Base-by-base conservation (phyloP, 345 rosid genomes). In the Stellera chamaejasme region DNA sequence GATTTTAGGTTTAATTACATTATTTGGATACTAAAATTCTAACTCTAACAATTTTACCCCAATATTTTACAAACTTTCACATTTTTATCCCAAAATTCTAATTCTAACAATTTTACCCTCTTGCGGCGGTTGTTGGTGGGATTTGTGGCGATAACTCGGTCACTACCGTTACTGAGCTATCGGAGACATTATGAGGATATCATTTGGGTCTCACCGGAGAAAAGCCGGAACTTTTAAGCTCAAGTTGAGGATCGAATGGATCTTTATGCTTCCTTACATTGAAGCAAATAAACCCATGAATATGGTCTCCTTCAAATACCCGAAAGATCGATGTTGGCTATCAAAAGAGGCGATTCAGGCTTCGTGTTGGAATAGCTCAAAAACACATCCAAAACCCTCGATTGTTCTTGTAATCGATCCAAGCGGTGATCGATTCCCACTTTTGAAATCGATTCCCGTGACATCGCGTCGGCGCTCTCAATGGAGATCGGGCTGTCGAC, bases 331-430 rank as follows among this genome's bases (percentile, higher is more conserved):
- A 85, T 46, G 23, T 75, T 60, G 5, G 82, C 87, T 2, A 73
- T 56, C 15, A 90, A 64, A 3, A 87, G 47, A 6, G 99, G 87
- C 36, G 60, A 70, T 50, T 54, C 52, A 3, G 99, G 96, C 75
- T 77, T 94, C n/a, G 48, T 26, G 70, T 27, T 67, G 1, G 85
- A 53, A 65, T 82, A 76, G 52, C 85, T 85, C 82, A 83, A 61
- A 77, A 80, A 94, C 12, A 94, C 88, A 26, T 70, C 63, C 51
- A 94, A 72, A 7, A 66, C 65, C 70, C 58, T 74, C 59, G 56
- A 55, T 87, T 88, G 64, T 77, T 80, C 87, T 85, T 80, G 90
- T 94, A 94, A 63, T 85, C 88, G 60, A 94, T 80, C 96, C 97
- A 94, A 50, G 81, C 69, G 1, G 88, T 80, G 54, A 85, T 75